A percentile compares a stretch with the other conserved stretches of the same genome.
Evolutionary conservation across 306 rosid species (phyloP).

Genomic region (Lathyrus aphaca): DNA sequence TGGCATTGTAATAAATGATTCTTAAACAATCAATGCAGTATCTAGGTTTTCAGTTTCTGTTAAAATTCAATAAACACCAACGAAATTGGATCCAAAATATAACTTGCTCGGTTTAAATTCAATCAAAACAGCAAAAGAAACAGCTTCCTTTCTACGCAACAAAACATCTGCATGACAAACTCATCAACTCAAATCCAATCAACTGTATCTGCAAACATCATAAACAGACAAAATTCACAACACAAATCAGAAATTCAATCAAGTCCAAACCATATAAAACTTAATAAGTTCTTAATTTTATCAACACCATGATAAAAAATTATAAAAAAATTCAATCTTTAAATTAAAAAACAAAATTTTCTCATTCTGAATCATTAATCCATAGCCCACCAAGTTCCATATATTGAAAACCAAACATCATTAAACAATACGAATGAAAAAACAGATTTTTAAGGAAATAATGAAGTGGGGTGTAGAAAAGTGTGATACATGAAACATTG

Average conservation of each 20-base stretch:
- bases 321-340: constrained; percentile 1
- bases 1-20: constrained; percentile 39
- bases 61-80: constrained; percentile 4
- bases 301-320: constrained; percentile 7
- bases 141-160: constrained; percentile 49
- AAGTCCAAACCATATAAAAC: not conserved
- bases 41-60: constrained; percentile 3
- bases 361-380: not conserved
- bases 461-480: not conserved
- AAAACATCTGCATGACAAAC: constrained; percentile 38
- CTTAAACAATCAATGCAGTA: constrained; percentile 35
- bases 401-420: not conserved
- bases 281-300: not conserved
- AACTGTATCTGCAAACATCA: constrained; percentile 11
- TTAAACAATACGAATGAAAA: not conserved
- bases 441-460: not conserved
- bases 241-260: constrained; percentile 12
- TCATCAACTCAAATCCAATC: constrained; percentile 33
- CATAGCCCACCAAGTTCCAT: not conserved
- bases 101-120: constrained; percentile 27
- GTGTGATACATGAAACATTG: constrained; percentile 3
- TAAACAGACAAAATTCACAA: constrained; percentile 4
- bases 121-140: constrained; percentile 38
- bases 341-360: not conserved
- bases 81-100: constrained; percentile 20